Percentiles rank a stretch among this genome's conserved stretches.
Evolutionary conservation across 768 basidiomycete genomes (phyloP).

Genomic region (Auricularia auricula-judae): DNA sequence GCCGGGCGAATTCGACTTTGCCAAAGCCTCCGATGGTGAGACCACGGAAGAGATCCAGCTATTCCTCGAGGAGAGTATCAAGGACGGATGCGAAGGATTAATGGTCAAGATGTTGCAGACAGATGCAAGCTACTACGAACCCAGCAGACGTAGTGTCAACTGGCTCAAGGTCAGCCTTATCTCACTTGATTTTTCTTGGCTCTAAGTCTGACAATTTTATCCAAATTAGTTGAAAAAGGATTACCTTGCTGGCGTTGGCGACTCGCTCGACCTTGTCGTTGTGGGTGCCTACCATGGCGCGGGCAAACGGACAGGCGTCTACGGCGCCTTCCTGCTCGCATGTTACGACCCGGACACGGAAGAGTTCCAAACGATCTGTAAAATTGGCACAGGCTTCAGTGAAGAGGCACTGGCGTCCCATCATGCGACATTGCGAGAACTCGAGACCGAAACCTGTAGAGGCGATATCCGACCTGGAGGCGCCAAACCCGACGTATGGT

Average conservation of each 20-base stretch:
- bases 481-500: slow-evolving; percentile 96
- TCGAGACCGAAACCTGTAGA: slow-evolving; percentile 57
- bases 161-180: slow-evolving; percentile 76
- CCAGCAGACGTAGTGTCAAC: slow-evolving; percentile 88
- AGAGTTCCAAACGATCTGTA: slow-evolving; percentile 95
- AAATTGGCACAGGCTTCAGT: slow-evolving; percentile 96
- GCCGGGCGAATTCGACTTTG: slow-evolving; percentile 86
- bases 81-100: slow-evolving; percentile 95
- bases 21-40: slow-evolving; percentile 80
- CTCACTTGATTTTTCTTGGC: neutral
- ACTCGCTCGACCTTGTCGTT: slow-evolving; percentile 96
- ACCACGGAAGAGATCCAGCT: slow-evolving; percentile 88
- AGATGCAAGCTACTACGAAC: slow-evolving; percentile 89
- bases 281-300: slow-evolving; percentile 96
- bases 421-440: slow-evolving; percentile 68
- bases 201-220: slow-evolving; percentile 1
- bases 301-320: slow-evolving; percentile 94
- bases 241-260: slow-evolving; percentile 91
- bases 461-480: slow-evolving; percentile 84
- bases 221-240: slow-evolving; percentile 85
- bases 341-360: slow-evolving; percentile 93
- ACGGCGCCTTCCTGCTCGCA: slow-evolving; percentile 94
- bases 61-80: slow-evolving; percentile 94
- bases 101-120: slow-evolving; percentile 99
- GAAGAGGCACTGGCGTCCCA: slow-evolving; percentile 80